Percentiles rank a stretch among this genome's conserved stretches.
phyloP scores from a whole-genome alignment of 2,329 filamentous ascomycete species.

The Chlorencoelia australis region DNA sequence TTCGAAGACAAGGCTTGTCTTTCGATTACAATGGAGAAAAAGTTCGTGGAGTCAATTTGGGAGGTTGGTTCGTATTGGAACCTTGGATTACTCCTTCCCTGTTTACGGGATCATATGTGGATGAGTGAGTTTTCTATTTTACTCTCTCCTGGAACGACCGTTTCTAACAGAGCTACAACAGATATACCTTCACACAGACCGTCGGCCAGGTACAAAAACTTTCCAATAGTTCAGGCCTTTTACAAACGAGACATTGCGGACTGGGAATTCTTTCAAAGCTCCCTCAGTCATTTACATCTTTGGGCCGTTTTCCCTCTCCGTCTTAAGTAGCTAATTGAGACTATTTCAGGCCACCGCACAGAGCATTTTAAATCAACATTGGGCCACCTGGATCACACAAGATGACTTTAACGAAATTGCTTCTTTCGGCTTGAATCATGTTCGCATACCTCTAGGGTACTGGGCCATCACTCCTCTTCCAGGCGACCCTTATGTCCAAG shows the following conservation, averaged over 20 bases:
- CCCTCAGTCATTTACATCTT: too few relatives aligned
- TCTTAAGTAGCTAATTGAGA: too few relatives aligned
- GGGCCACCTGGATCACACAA: conserved; percentile 43
- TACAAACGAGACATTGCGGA: too few relatives aligned
- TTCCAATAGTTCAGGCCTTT: too few relatives aligned
- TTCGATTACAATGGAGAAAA: conserved; percentile 45
- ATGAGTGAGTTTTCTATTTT: conserved; percentile 22
- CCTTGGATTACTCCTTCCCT: conserved; percentile 48
- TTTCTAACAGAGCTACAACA: neutral
- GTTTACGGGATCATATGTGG: conserved; percentile 30
- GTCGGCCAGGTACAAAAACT: too few relatives aligned
- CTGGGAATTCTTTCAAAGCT: too few relatives aligned
- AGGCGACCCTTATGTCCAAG: conserved; percentile 51
- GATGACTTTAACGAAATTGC: conserved; percentile 34
- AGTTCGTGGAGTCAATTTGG: conserved; percentile 54
- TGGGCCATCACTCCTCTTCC: conserved; percentile 47
- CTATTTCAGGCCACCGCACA: conserved; percentile 34
- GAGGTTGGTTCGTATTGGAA: conserved; percentile 34
- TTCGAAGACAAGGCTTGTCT: conserved; percentile 23
- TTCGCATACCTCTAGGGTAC: conserved; percentile 56
- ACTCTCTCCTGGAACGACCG: neutral
- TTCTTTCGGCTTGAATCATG: conserved; percentile 45
- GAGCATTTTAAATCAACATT: conserved; percentile 41
- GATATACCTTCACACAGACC: conserved; percentile 29
- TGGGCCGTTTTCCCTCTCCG: too few relatives aligned